A percentile compares a stretch with the other conserved stretches of the same genome.
phyloP scores from a whole-genome alignment of 495 filamentous ascomycete species.

The Neurospora terricola region DNA sequence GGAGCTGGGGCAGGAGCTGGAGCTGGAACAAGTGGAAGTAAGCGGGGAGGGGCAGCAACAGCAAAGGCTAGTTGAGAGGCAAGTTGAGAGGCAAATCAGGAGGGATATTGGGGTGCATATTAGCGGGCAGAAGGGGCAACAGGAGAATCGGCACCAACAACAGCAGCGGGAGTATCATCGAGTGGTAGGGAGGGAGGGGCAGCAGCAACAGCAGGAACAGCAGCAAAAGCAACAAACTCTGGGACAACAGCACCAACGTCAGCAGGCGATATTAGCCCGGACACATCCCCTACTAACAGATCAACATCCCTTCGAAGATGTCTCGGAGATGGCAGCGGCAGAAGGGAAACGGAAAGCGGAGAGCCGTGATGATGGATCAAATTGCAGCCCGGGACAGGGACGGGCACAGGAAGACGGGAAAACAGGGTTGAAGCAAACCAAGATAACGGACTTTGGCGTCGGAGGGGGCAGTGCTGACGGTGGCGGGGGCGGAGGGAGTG shows the following conservation, averaged over 20 bases:
- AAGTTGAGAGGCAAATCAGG: background rate
- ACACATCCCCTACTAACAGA: background rate
- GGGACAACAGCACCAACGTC: background rate
- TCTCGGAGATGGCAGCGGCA: background rate
- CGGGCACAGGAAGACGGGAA: background rate
- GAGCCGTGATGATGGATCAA: background rate
- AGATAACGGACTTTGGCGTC: background rate
- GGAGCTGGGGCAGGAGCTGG: background rate
- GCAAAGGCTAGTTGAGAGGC: too few relatives aligned
- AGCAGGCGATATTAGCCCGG: background rate
- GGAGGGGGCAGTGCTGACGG: background rate
- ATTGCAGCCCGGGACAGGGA: background rate
- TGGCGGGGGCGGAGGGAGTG: background rate
- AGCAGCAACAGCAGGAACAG: background rate
- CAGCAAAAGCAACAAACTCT: background rate
- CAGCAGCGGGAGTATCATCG: too few relatives aligned
- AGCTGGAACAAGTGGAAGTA: background rate
- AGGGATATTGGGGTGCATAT: background rate
- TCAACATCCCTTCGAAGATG: background rate
- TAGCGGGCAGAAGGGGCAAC: background rate
- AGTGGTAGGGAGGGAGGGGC: background rate
- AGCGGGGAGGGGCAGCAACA: background rate
- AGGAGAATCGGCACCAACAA: too few relatives aligned
- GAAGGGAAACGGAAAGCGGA: background rate
- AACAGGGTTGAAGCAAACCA: background rate